A percentile compares a stretch with the other conserved stretches of the same genome.
phyloP scores from a whole-genome alignment of 176 grass and related monocot genomes.

The Triticum urartu region DNA sequence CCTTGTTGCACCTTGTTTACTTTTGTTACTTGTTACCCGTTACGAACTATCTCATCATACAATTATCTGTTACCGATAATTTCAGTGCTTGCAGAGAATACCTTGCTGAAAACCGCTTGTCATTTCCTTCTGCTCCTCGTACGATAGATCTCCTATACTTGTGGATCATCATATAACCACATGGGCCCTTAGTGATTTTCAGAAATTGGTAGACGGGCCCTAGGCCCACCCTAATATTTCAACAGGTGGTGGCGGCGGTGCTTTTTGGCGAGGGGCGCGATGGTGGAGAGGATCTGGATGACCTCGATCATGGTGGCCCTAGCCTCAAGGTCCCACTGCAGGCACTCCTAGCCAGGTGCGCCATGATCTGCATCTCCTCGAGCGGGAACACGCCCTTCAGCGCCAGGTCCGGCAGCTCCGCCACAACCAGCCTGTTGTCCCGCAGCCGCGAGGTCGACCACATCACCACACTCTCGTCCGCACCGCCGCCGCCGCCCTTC shows the following conservation, averaged over 20 bases:
- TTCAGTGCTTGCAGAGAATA: too few relatives aligned
- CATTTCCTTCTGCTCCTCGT: too few relatives aligned
- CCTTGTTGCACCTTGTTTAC: too few relatives aligned
- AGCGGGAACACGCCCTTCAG: conserved; percentile 62
- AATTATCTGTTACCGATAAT: too few relatives aligned
- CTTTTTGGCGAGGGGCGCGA: conserved; percentile 40
- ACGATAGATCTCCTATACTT: too few relatives aligned
- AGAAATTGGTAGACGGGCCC: too few relatives aligned
- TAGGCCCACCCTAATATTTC: too few relatives aligned
- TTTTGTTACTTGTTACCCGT: too few relatives aligned
- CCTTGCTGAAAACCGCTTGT: too few relatives aligned
- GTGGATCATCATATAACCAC: too few relatives aligned
- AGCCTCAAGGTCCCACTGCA: conserved; percentile 91
- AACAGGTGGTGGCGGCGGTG: conserved; percentile 40
- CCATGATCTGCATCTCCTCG: conserved; percentile 98
- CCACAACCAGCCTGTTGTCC: conserved; percentile 66
- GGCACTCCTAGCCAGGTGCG: conserved; percentile 85
- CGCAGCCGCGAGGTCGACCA: conserved; percentile 67
- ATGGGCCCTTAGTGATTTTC: too few relatives aligned
- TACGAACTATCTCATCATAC: too few relatives aligned
- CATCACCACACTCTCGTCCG: conserved; percentile 79
- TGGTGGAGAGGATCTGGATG: conserved; percentile 88
- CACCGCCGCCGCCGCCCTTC: conserved; percentile 32
- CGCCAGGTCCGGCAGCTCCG: conserved; percentile 74
- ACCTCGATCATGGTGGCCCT: conserved; percentile 88